These are phyloP conservation scores for Metarhizium humberi DNA, from an alignment of 2,329 filamentous ascomycete species.

Conservation along the genomic window DNA sequence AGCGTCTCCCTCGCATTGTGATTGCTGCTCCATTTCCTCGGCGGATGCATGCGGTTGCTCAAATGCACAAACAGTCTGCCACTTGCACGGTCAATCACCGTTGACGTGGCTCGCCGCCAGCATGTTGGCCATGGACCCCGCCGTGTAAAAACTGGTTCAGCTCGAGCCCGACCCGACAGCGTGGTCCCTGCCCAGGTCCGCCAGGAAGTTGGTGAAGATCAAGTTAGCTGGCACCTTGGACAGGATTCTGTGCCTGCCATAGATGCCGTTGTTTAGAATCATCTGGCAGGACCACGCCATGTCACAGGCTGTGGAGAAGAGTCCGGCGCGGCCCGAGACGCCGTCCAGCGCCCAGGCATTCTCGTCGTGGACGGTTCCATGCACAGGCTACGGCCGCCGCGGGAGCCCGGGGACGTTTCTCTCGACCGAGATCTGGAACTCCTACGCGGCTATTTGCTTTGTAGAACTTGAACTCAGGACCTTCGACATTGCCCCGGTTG, in stretches of 20 bases:
- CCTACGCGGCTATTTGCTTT: conserved; percentile 18
- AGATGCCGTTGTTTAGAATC: conserved; percentile 27
- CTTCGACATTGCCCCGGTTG: conserved; percentile 23
- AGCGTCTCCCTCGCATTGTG: conserved; percentile 14
- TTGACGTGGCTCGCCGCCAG: conserved; percentile 14
- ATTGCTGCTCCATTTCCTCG: conserved; percentile 16
- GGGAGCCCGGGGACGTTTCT: conserved; percentile 20
- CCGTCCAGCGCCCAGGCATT: conserved; percentile 24
- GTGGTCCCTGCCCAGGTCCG: conserved; percentile 12
- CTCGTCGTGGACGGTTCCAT: conserved; percentile 27
- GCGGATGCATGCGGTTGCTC: conserved; percentile 13
- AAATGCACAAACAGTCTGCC: conserved; percentile 13
- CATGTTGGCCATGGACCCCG: conserved; percentile 17
- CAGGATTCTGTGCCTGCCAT: conserved; percentile 18
- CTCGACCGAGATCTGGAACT: conserved; percentile 18
- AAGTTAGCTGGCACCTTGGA: conserved; percentile 18
- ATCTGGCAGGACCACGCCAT: conserved; percentile 24
- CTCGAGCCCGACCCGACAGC: conserved; percentile 15
- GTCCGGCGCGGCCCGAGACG: conserved; percentile 24
- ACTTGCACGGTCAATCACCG: conserved; percentile 14
- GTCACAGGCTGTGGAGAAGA: conserved; percentile 23
- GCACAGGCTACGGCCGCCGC: conserved; percentile 25
- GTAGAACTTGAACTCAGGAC: conserved; percentile 13
- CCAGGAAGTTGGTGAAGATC: conserved; percentile 24
- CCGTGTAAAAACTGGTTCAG: background rate